Base-by-base conservation (phyloP, 148 eudicot genomes). In the Silene uniflora region DNA sequence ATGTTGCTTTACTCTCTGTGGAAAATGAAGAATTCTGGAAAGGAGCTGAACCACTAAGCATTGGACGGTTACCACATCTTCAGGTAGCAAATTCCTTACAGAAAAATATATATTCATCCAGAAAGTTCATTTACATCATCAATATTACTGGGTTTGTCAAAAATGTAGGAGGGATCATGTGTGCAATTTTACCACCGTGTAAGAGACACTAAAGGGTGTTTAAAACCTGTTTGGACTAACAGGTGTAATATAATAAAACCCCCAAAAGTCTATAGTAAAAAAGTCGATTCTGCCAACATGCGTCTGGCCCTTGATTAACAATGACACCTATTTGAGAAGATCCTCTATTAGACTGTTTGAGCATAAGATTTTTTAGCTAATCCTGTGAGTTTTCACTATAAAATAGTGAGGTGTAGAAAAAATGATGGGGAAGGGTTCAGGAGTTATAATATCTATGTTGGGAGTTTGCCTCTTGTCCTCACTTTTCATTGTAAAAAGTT, bases 21-120 rank as follows among this genome's bases (percentile, higher is more conserved):
- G 98, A 94, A 80, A 91, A 85, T 71, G 83, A 90, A 82, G 89
- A 86, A 42, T 94, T 94, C 78, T 94, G 98, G 98, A 74, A 86
- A 80, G 97, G 91, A 76, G 91, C 89, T 47, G 93, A 90, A 79
- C 91, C 98, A 29, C 88, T 94, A 56, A 77, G 82, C 10, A 83
- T 94, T 76, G 98, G 98, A 58, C 86, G 80, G 62, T 81, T 91
- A 86, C 98, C 98, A 73, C 81, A 79, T 80, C 91, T 94, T 79
- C 98, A 94, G 98, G 98, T 94, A 39, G 44, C 58, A 10, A 6
- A n/a, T 62, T 27, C 47, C 17, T 72, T 49, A 5, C 29, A 65
- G 59, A 42, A 25, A 6, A 7, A 39, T n/a, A 58, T n/a, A 54
- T 54, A 29, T 61, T 69, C 25, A 21, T 46, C 27, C 46, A 23